Base-by-base conservation (phyloP, 2,329 filamentous ascomycete genomes). In the Acrodontium crateriforme region DNA sequence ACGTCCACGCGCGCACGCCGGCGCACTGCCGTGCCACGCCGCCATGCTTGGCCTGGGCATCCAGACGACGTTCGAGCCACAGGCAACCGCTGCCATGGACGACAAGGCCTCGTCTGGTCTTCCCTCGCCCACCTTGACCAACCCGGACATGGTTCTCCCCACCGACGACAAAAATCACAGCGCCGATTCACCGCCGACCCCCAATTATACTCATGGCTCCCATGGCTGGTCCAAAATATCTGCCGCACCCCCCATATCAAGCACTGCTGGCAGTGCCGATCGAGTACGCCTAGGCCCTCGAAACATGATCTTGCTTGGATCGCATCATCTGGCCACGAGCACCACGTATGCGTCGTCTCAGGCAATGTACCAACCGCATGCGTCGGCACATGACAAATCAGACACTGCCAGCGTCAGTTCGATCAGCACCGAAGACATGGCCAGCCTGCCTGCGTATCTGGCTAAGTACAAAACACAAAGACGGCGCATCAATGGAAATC, bases 91-190 rank as follows among this genome's bases (percentile, higher is more conserved):
- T n/a, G n/a, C n/a, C n/a, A n/a, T n/a, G n/a, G n/a, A 30, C 12
- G 40, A 43, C 15, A 45, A 45, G 28, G 44, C 41, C 21, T 35
- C 48, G 28, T 47, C 47, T n/a, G 36, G 39, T 18, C 74, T 78
- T 38, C 73, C 72, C 9, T 91, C 82, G 34, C 85, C 85, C 25
- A 92, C 85, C 2, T 62, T 94, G 46, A 91, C 83, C 31, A 91
- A 93, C 54, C 83, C 84, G 28, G 85, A 92, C 53, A 85, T 93
- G 82, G 92, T 94, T 11, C 37, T 94, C 28, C 30, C 30, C 9
- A 45, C 42, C 9, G 13, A n/a, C 20, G 20, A 22, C 8, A 10
- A 8, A 4, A 22, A 4, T 4, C 39, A 41, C 22, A 32, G 32
- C 8, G 10, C 18, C 14, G 18, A 5, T 16, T 25, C 31, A 9